Conservation (phyloP, 208 protist genomes). For the Trypanosoma vivax region DNA sequence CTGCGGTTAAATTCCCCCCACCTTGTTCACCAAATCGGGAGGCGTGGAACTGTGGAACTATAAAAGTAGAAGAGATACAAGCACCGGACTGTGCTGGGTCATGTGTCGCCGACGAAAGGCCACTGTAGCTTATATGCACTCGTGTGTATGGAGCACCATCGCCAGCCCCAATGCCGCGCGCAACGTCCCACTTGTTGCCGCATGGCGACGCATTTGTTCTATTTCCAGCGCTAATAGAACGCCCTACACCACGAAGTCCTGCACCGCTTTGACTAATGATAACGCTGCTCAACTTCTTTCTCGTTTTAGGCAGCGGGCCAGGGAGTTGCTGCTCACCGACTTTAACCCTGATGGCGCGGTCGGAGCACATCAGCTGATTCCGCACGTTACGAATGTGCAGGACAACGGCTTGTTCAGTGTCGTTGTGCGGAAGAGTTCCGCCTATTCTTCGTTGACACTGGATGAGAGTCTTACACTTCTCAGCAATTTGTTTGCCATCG, state of each 20-base stretch:
- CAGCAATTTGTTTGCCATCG: constrained; percentile 12
- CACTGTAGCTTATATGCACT: too few species aligned
- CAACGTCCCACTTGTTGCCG: too few species aligned
- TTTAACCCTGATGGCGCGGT: neutral
- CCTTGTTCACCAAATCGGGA: too few species aligned
- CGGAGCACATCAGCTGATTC: neutral
- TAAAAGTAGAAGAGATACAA: too few species aligned
- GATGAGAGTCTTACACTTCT: constrained; percentile 13
- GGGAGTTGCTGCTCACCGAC: constrained; percentile 8
- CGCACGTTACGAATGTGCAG: neutral
- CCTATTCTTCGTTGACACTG: neutral
- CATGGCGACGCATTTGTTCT: too few species aligned
- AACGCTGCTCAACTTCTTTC: constrained; percentile 6
- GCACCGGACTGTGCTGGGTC: too few species aligned
- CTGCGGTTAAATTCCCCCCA: too few species aligned
- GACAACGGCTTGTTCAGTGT: constrained; percentile 7
- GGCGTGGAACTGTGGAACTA: too few species aligned
- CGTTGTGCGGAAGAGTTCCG: neutral
- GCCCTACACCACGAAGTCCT: neutral
- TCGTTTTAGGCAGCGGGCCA: constrained; percentile 11
- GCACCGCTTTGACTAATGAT: neutral
- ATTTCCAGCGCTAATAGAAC: too few species aligned
- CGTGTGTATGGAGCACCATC: too few species aligned
- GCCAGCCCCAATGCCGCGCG: too few species aligned
- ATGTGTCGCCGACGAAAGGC: too few species aligned